These are phyloP conservation scores for Fraxinus ornus DNA, from an alignment of 305 asterid genomes.

Conservation along the genomic window DNA sequence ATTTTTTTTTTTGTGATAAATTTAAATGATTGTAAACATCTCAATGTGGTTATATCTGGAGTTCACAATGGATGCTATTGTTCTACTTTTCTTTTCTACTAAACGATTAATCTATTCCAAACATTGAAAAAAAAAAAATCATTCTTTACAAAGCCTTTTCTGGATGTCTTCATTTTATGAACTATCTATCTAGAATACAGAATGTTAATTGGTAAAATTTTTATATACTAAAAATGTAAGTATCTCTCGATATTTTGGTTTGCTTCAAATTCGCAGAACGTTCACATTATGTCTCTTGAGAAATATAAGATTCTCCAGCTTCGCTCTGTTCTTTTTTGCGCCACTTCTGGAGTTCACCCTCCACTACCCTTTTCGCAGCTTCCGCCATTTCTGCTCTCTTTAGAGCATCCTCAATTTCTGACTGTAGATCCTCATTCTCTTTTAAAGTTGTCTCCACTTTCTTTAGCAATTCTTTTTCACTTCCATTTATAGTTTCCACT, in stretches of 20 bases:
- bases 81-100: not conserved
- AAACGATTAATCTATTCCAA: constrained; percentile 22
- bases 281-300: not conserved
- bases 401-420: constrained; percentile 55
- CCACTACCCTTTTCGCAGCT: constrained; percentile 61
- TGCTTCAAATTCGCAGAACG: not conserved
- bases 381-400: constrained; percentile 76
- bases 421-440: constrained; percentile 46
- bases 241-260: not conserved
- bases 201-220: not conserved
- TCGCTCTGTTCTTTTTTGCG: constrained; percentile 38
- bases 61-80: not conserved
- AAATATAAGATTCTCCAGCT: constrained; percentile 29
- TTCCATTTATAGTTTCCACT: constrained; percentile 43
- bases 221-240: not conserved
- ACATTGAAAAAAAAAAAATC: constrained; percentile 6
- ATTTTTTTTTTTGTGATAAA: not conserved
- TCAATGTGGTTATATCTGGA: not conserved
- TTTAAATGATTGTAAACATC: not conserved
- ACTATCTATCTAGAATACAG: constrained; percentile 1
- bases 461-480: constrained; percentile 38
- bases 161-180: constrained; percentile 17
- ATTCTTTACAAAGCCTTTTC: constrained; percentile 25
- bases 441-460: constrained; percentile 46
- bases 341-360: constrained; percentile 63